A percentile compares a stretch with the other conserved stretches of the same genome.
Conservation (phyloP, 2,329 filamentous ascomycete genomes). For the Fusarium algeriense region DNA sequence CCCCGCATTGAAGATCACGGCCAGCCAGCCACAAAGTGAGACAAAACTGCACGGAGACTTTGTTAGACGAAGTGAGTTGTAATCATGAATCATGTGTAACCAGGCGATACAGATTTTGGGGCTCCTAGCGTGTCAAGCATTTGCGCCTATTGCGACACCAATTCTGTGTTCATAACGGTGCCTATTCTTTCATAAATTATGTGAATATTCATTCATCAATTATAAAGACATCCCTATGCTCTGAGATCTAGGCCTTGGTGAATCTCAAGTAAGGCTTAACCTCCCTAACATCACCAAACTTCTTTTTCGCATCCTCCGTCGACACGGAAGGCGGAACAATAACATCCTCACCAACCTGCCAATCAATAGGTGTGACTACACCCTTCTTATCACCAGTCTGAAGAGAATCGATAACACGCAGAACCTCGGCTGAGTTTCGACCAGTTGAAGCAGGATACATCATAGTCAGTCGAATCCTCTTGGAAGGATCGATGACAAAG, state of each 20-base stretch:
- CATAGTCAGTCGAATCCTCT: slow-evolving; percentile 91
- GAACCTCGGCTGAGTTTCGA: slow-evolving; percentile 81
- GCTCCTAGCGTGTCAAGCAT: rapidly evolving
- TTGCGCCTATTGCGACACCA: rapidly evolving
- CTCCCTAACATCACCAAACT: slow-evolving; percentile 80
- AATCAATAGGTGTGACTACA: slow-evolving; percentile 88
- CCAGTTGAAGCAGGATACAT: slow-evolving; percentile 91
- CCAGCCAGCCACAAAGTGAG: not conserved
- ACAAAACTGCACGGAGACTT: not conserved
- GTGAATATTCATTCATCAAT: too few relatives aligned
- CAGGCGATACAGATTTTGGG: not conserved
- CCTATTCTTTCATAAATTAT: not conserved
- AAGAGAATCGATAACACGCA: slow-evolving; percentile 80
- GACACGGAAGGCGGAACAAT: slow-evolving; percentile 86
- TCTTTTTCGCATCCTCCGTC: slow-evolving; percentile 85
- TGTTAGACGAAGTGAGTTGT: too few relatives aligned
- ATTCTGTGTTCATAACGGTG: rapidly evolving
- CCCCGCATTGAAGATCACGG: not conserved
- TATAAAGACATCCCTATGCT: too few relatives aligned
- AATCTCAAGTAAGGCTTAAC: slow-evolving; percentile 80
- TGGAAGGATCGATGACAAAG: slow-evolving; percentile 92
- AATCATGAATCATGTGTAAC: not conserved
- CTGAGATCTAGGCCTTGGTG: slow-evolving; percentile 54
- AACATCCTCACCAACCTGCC: slow-evolving; percentile 87
- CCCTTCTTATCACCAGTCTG: slow-evolving; percentile 88